Evolutionary conservation across 345 rosid species (phyloP).

Genomic region (Dipteronia dyeriana): DNA sequence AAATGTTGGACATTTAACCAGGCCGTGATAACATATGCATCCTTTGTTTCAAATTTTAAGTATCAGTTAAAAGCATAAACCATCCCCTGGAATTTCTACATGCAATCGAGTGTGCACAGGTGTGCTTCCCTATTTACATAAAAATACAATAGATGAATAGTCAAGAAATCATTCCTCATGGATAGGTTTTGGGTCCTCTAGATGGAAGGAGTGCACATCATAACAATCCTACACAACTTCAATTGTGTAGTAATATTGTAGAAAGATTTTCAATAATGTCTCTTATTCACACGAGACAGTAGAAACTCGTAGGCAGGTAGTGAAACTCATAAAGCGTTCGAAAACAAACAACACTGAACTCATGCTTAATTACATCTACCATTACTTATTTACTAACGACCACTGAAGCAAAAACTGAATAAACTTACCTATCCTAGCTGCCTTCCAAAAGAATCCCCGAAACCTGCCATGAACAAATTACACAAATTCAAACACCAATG

Average conservation of each 20-base stretch:
- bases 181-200: background rate
- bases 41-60: background rate
- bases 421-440: constrained; percentile 87
- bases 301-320: background rate
- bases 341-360: background rate
- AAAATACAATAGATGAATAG: too few relatives aligned
- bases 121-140: background rate
- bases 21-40: background rate
- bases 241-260: background rate
- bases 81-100: background rate
- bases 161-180: too few relatives aligned
- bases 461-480: constrained; percentile 52
- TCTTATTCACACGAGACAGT: background rate
- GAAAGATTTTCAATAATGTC: background rate
- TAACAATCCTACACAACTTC: background rate
- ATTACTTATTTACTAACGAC: too few relatives aligned
- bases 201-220: background rate
- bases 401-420: constrained; percentile 1
- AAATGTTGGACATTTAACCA: background rate
- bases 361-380: too few relatives aligned
- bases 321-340: background rate
- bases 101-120: background rate
- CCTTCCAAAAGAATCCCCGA: constrained; percentile 97
- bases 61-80: background rate
- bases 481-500: constrained; percentile 8